Base-by-base conservation (phyloP, 441 rosid species). In the Pelargonium hybrid region DNA sequence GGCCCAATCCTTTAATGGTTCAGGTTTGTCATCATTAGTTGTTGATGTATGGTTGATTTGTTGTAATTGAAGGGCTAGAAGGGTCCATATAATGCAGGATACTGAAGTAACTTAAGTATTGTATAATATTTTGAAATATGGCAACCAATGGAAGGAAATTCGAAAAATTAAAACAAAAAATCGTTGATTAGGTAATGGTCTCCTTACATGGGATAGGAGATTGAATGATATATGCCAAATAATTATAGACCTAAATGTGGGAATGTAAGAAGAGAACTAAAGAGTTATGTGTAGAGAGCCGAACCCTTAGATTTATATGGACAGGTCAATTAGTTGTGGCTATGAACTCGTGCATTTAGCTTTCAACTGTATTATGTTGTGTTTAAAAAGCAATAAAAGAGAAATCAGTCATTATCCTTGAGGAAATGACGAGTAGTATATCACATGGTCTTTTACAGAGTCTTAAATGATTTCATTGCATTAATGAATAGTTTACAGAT, bases 1-100 rank as follows among this genome's bases (percentile, higher is more conserved):
- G 92, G 71, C 90, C 95, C 43, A 89, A 86, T 82, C 90, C 92
- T 39, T 78, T 87, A 62, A 89, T 89, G 95, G 90, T 87, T 70
- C 98, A 95, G 98, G 98, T 92, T 50, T 66, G 86, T 76, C 21
- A 21, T 37, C 57, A 61, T 37, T 45, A 50, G 43, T 62, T 64
- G 67, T 9, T 29, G n/a, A 26, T 64, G 11, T 21, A 34, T 25
- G 31, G 43, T 26, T 25, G 21, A 64, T 31, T 31, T 7, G 31
- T 31, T 64, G 21, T 10, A 29, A 34, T 17, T 70, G 43, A 70
- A 68, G 45, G 50, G 39, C 3, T 21, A n/a, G 20, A 37, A 17
- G 18, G 62, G 10, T 54, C 21, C 61, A n/a, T 54, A 54, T 17
- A 54, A 17, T 54, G 20, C 1, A 17, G 8, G 61, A 4, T 54